phyloP scores from a whole-genome alignment of 2,329 filamentous ascomycete genomes.

The Balansia obtecta region DNA sequence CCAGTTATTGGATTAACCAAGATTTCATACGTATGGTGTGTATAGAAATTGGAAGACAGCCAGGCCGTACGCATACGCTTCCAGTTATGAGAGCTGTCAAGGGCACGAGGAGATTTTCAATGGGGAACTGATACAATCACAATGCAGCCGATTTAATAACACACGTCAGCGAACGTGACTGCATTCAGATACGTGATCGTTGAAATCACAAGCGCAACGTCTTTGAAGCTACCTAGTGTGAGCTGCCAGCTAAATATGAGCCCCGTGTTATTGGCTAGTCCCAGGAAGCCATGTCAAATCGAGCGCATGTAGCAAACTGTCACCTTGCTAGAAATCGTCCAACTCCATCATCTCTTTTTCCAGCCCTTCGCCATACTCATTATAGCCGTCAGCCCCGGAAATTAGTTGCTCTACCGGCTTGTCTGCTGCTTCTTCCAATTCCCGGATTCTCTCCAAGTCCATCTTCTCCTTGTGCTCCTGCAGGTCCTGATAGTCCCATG shows the following conservation, averaged over 20 bases:
- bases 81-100: conserved; percentile 48
- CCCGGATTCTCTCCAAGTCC: conserved; percentile 54
- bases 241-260: too few species aligned
- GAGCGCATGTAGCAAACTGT: neutral
- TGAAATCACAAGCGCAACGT: neutral
- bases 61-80: conserved; percentile 50
- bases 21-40: conserved; percentile 90
- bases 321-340: conserved; percentile 19
- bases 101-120: conserved; percentile 26
- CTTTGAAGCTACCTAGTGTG: neutral
- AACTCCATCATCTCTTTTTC: conserved; percentile 45
- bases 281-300: neutral
- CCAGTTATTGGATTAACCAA: conserved; percentile 78
- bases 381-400: conserved; percentile 22
- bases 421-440: conserved; percentile 36
- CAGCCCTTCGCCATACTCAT: conserved; percentile 39
- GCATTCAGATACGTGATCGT: neutral
- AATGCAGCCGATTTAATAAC: too few species aligned
- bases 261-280: neutral
- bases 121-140: neutral
- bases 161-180: neutral
- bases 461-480: conserved; percentile 65
- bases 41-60: conserved; percentile 67
- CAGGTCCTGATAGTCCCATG: conserved; percentile 75
- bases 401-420: conserved; percentile 12